A percentile compares a stretch with the other conserved stretches of the same genome.
phyloP scores from a whole-genome alignment of 148 eudicot species.

The Limonium bicolor region DNA sequence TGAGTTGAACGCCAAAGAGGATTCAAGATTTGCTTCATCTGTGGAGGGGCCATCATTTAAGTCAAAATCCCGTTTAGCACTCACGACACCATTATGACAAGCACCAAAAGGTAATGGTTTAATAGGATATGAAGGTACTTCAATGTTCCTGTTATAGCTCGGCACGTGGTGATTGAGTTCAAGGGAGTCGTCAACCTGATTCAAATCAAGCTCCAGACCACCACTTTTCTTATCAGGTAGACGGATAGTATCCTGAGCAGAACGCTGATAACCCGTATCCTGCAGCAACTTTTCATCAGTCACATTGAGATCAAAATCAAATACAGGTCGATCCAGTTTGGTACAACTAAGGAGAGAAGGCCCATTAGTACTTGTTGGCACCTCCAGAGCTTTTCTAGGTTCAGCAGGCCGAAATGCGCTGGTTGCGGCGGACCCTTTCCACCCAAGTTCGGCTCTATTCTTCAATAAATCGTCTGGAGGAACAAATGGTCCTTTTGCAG shows the following conservation, averaged over 20 bases:
- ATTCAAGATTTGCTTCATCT: constrained; percentile 37
- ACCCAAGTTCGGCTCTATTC: constrained; percentile 52
- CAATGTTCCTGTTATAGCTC: constrained; percentile 20
- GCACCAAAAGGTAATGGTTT: constrained; percentile 17
- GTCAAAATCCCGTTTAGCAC: constrained; percentile 55
- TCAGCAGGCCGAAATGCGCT: constrained; percentile 96
- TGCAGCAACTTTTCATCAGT: constrained; percentile 50
- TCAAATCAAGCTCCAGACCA: constrained; percentile 74
- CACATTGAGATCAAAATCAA: constrained; percentile 82
- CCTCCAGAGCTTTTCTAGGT: constrained; percentile 44
- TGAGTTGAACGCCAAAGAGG: constrained; percentile 12
- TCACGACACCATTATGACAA: constrained; percentile 18
- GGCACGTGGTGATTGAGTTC: constrained; percentile 30
- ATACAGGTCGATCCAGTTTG: constrained; percentile 31
- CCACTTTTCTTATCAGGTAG: constrained; percentile 1
- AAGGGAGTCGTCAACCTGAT: constrained; percentile 47
- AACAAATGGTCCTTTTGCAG: constrained; percentile 72
- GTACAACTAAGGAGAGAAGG: constrained; percentile 16
- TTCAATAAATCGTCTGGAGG: constrained; percentile 51
- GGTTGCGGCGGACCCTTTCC: constrained; percentile 94
- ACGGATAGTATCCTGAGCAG: constrained; percentile 9
- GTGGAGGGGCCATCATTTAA: constrained; percentile 69
- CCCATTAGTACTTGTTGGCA: constrained; percentile 10
- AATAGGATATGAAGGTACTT: constrained; percentile 13
- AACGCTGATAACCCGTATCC: constrained; percentile 27